phyloP scores from a whole-genome alignment of 345 rosid species.

The Punica granatum region DNA sequence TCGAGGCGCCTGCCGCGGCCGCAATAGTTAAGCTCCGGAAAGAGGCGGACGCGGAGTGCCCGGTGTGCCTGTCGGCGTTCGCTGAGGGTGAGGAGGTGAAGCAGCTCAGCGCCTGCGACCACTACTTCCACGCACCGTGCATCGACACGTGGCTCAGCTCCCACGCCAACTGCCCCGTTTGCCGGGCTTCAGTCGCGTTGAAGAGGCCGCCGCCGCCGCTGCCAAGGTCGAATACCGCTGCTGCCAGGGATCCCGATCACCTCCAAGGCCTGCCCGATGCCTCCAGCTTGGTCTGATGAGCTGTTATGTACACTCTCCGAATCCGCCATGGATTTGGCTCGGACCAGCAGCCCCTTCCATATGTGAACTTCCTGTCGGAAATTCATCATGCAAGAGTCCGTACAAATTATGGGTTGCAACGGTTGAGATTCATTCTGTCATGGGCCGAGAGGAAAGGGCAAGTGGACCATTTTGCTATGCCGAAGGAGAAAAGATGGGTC shows the following conservation, averaged over 20 bases:
- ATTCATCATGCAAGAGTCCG: too few species aligned
- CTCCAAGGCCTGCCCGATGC: slow-evolving; percentile 73
- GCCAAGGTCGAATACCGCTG: background rate
- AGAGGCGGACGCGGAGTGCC: slow-evolving; percentile 46
- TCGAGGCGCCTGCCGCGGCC: slow-evolving; percentile 5
- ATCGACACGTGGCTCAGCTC: slow-evolving; percentile 57
- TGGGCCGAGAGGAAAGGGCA: too few species aligned
- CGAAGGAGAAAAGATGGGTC: too few species aligned
- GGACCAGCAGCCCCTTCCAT: too few species aligned
- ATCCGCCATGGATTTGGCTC: too few species aligned
- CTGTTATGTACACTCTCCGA: background rate
- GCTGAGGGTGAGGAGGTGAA: slow-evolving; percentile 50
- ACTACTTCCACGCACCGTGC: slow-evolving; percentile 62
- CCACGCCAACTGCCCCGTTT: slow-evolving; percentile 60
- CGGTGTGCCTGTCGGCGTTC: slow-evolving; percentile 55
- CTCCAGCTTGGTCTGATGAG: slow-evolving; percentile 44
- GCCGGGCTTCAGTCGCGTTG: slow-evolving; percentile 50
- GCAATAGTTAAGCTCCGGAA: slow-evolving; percentile 31
- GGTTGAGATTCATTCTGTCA: too few species aligned
- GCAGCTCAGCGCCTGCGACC: slow-evolving; percentile 51
- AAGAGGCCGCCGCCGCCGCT: slow-evolving; percentile 18
- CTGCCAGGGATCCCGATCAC: slow-evolving; percentile 32
- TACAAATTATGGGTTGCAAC: too few species aligned
- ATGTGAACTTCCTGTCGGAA: too few species aligned
- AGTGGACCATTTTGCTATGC: too few species aligned